These are phyloP conservation scores for Lipomyces kockii DNA, from an alignment of 805 yeast genomes.

Conservation along the genomic window DNA sequence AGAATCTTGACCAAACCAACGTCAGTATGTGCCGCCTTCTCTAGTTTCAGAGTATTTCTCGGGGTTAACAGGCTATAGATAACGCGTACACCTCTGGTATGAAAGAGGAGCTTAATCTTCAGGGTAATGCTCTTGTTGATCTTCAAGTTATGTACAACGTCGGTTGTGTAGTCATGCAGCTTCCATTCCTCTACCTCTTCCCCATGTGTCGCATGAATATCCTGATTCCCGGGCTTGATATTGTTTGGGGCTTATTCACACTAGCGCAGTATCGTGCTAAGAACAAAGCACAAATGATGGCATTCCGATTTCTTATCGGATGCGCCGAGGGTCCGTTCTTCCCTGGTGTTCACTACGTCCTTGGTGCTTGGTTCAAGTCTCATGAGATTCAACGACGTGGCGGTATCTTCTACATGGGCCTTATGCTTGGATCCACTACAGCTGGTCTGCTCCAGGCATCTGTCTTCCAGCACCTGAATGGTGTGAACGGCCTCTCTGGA, in stretches of 20 bases:
- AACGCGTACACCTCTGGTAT: slow-evolving; percentile 72
- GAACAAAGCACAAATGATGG: slow-evolving; percentile 58
- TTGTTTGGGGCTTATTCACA: slow-evolving; percentile 72
- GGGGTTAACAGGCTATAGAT: slow-evolving; percentile 29
- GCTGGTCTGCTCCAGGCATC: slow-evolving; percentile 68
- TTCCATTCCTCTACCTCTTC: slow-evolving; percentile 64
- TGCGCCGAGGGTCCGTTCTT: slow-evolving; percentile 66
- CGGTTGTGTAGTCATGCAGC: slow-evolving; percentile 64
- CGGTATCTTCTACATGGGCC: slow-evolving; percentile 66
- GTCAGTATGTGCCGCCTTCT: slow-evolving; percentile 42
- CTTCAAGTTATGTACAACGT: slow-evolving; percentile 62
- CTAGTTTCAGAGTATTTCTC: not conserved
- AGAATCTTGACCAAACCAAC: slow-evolving; percentile 65
- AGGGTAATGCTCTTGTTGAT: slow-evolving; percentile 64
- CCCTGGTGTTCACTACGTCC: slow-evolving; percentile 55
- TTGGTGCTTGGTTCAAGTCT: slow-evolving; percentile 64
- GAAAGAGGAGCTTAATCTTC: slow-evolving; percentile 58
- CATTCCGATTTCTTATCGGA: slow-evolving; percentile 68
- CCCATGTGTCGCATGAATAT: slow-evolving; percentile 61
- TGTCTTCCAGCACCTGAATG: slow-evolving; percentile 54
- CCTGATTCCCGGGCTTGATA: slow-evolving; percentile 59
- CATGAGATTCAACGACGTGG: slow-evolving; percentile 65
- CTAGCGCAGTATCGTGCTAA: slow-evolving; percentile 58
- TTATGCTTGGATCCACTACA: slow-evolving; percentile 63
- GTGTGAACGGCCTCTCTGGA: slow-evolving; percentile 58